Percentiles rank a stretch among this genome's conserved stretches.
Conservation (phyloP, 176 grass and related monocot species). For the Ensete ventricosum region DNA sequence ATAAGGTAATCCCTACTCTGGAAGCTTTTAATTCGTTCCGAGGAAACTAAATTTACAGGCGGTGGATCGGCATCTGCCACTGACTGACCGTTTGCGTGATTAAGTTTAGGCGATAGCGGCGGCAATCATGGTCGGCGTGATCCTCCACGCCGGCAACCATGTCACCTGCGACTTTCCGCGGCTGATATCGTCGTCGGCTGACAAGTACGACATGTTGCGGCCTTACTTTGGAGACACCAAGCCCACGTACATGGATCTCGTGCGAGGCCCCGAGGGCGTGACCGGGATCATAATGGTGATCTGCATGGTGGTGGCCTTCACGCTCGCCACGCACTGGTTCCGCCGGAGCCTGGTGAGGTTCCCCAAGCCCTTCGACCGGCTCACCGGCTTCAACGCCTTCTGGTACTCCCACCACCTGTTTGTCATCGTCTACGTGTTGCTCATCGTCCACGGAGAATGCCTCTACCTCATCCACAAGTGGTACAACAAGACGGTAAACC, state of each 20-base stretch:
- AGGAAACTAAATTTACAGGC: too few relatives aligned
- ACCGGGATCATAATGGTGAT: conserved; percentile 87
- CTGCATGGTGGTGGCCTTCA: conserved; percentile 96
- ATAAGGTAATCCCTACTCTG: conserved; percentile 45
- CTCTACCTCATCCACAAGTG: conserved; percentile 76
- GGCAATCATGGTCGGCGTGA: conserved; percentile 77
- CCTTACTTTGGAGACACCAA: conserved; percentile 66
- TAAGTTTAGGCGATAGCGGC: conserved; percentile 72
- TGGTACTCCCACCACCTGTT: conserved; percentile 99
- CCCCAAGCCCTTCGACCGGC: conserved; percentile 81
- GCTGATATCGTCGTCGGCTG: conserved; percentile 52
- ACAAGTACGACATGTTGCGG: conserved; percentile 48
- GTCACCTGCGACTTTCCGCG: conserved; percentile 86
- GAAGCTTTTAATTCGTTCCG: too few relatives aligned
- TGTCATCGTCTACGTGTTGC: conserved; percentile 63
- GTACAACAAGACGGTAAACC: conserved; percentile 72
- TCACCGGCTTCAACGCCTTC: conserved; percentile 97
- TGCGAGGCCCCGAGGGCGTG: conserved; percentile 71
- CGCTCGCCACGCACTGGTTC: conserved; percentile 81
- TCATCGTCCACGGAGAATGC: conserved; percentile 80
- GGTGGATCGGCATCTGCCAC: too few relatives aligned
- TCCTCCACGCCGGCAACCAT: conserved; percentile 93
- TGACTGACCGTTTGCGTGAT: neutral
- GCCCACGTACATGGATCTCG: conserved; percentile 64
- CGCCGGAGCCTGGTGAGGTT: conserved; percentile 83